A percentile compares a stretch with the other conserved stretches of the same genome.
phyloP scores from a whole-genome alignment of 768 basidiomycete genomes.

The Boletus rubropictus region DNA sequence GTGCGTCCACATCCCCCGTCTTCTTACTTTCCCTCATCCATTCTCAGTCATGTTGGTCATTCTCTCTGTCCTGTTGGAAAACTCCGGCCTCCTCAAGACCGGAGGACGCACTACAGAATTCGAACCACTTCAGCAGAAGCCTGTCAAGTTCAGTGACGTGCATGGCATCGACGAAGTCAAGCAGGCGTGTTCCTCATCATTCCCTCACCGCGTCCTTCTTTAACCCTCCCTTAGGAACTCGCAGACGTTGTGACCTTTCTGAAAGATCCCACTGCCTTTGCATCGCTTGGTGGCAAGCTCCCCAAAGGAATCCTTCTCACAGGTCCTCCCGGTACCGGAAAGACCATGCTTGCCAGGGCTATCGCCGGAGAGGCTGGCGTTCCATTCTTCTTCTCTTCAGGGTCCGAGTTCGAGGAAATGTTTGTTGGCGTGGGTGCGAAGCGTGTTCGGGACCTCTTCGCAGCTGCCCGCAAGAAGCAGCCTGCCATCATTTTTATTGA shows the following conservation, averaged over 20 bases:
- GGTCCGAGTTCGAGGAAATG: slow-evolving; percentile 98
- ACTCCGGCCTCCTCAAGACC: slow-evolving; percentile 87
- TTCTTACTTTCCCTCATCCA: slow-evolving; percentile 3
- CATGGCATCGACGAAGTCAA: slow-evolving; percentile 98
- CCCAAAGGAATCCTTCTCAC: slow-evolving; percentile 90
- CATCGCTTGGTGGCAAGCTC: slow-evolving; percentile 86
- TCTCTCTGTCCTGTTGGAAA: slow-evolving; percentile 85
- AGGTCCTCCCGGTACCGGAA: slow-evolving; percentile 89
- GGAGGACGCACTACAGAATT: slow-evolving; percentile 79
- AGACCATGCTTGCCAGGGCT: slow-evolving; percentile 82
- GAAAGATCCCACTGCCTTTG: slow-evolving; percentile 87
- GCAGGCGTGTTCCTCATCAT: slow-evolving; percentile 46
- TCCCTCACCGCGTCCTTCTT: background rate
- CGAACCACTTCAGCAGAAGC: slow-evolving; percentile 72
- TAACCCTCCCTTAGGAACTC: slow-evolving; percentile 55
- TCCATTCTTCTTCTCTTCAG: slow-evolving; percentile 94
- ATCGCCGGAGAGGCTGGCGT: slow-evolving; percentile 98
- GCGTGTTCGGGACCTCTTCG: slow-evolving; percentile 91
- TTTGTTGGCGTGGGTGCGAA: slow-evolving; percentile 95
- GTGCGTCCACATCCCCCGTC: slow-evolving; percentile 37
- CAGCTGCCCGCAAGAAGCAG: slow-evolving; percentile 87
- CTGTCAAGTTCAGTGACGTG: slow-evolving; percentile 89
- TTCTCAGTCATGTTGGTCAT: slow-evolving; percentile 72
- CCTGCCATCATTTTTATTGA: slow-evolving; percentile 99
- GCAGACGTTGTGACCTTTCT: slow-evolving; percentile 94